Evolutionary conservation across 2,329 filamentous ascomycete species (phyloP), one percentile per base, ranked within the genome.

Genomic region (Penicillium rolfsii): DNA sequence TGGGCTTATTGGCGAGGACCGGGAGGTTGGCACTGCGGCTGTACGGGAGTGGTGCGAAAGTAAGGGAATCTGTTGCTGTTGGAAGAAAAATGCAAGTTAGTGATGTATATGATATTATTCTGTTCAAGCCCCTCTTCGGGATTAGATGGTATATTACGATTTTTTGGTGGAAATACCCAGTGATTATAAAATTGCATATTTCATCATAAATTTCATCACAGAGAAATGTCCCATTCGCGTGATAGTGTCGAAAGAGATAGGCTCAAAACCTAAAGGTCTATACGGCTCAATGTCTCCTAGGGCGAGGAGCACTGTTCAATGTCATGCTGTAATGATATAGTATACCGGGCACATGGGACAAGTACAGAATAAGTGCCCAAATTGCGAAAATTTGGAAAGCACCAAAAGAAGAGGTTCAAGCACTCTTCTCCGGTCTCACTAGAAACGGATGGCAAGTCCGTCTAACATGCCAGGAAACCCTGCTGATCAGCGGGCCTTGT

Each of bases 31-130:
- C 6, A 79, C 85, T 0, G 80, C 74, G 33, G 87, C 91, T 72
- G 89, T 96, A 19, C 93, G 95, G 81, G 86, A 84, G 69, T 98
- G 94, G 94, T 97, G 94, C 72, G 91, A 97, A 77, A 87, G 86
- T 43, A 90, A 89, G 74, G 93, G 93, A 49, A 82, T 98, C 9
- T 96, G 93, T 70, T 97, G 93, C 75, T 74, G 80, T 93, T 35
- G 87, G 87, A 88, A 83, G 68, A 84, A 85, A 65, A 66, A 63
- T 50, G 61, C 61, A 48, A 62, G 48, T 7, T 67, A 64, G 61
- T 59, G 55, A 54, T 36, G 30, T 28, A 8, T 7, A 48, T n/a
- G 4, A 2, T 30, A 30, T 30, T n/a, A n/a, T 30, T 30, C 24
- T 48, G 26, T 48, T 48, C 3, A 9, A n/a, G 9, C n/a, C n/a